Conservation (phyloP, 345 rosid species). For the Conringia planisiliqua region DNA sequence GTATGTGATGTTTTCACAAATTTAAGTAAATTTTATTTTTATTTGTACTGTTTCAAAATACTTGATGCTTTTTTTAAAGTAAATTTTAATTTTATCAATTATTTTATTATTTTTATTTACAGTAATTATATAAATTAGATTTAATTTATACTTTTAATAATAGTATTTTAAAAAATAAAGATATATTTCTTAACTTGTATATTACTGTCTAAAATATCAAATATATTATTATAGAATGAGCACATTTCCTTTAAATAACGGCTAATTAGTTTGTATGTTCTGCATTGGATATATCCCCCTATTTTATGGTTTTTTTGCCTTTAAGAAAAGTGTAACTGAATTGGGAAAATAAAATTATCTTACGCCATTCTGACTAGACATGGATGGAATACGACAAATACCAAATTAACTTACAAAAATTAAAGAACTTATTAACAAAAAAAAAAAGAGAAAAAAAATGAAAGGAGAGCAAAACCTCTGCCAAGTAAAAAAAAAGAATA, state of each 20-base stretch:
- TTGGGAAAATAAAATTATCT: not conserved
- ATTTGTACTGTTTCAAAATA: too few species aligned
- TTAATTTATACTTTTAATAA: too few species aligned
- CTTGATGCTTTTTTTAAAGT: too few species aligned
- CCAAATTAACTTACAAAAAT: not conserved
- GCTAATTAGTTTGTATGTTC: not conserved
- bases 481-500: not conserved
- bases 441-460: not conserved
- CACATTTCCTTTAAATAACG: not conserved
- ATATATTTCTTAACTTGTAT: too few species aligned
- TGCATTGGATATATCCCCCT: not conserved
- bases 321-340: not conserved
- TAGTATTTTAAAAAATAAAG: too few species aligned
- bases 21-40: too few species aligned
- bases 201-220: too few species aligned
- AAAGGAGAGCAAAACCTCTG: not conserved
- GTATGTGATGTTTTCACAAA: too few species aligned
- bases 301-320: not conserved
- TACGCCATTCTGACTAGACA: slow-evolving; percentile 14
- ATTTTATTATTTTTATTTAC: too few species aligned
- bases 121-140: too few species aligned
- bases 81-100: too few species aligned
- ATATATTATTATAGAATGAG: too few species aligned
- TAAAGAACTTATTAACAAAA: not conserved
- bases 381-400: not conserved